phyloP scores from a whole-genome alignment of 768 basidiomycete genomes.

The Podaxis sp. region DNA sequence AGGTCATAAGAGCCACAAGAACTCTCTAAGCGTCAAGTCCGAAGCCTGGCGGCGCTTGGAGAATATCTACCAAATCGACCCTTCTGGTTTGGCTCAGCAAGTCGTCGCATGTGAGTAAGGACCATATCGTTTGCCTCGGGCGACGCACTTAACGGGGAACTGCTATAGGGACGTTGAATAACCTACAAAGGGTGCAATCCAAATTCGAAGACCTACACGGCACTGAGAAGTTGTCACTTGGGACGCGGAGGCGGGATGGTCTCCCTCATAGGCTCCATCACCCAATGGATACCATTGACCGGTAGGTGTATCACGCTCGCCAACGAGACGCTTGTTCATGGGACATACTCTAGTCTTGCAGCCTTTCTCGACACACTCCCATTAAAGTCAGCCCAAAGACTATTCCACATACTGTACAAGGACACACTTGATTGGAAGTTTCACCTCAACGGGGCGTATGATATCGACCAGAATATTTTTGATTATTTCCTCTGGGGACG shows the following conservation, averaged over 20 bases:
- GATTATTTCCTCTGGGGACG: constrained; percentile 42
- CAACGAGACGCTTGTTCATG: neutral
- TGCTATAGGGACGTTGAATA: neutral
- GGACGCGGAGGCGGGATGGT: constrained; percentile 17
- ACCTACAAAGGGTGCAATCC: neutral
- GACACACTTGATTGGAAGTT: constrained; percentile 40
- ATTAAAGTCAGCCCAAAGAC: constrained; percentile 44
- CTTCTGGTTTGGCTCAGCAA: constrained; percentile 8
- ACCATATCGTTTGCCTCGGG: neutral
- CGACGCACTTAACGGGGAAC: neutral
- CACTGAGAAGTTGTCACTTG: constrained; percentile 9
- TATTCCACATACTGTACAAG: constrained; percentile 41
- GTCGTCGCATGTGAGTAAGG: neutral
- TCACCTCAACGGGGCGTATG: constrained; percentile 23
- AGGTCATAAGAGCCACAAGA: constrained; percentile 43
- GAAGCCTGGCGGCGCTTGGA: constrained; percentile 51
- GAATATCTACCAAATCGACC: constrained; percentile 34
- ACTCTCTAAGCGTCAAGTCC: constrained; percentile 36
- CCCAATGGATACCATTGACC: constrained; percentile 36
- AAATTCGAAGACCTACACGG: neutral
- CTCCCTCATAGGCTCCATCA: constrained; percentile 29
- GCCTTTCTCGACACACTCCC: constrained; percentile 32
- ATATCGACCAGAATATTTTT: constrained; percentile 27
- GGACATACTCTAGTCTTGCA: neutral
- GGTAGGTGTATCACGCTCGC: constrained; percentile 24